phyloP scores from a whole-genome alignment of 2,329 filamentous ascomycete genomes.

The Decorospora gaudefroyi region DNA sequence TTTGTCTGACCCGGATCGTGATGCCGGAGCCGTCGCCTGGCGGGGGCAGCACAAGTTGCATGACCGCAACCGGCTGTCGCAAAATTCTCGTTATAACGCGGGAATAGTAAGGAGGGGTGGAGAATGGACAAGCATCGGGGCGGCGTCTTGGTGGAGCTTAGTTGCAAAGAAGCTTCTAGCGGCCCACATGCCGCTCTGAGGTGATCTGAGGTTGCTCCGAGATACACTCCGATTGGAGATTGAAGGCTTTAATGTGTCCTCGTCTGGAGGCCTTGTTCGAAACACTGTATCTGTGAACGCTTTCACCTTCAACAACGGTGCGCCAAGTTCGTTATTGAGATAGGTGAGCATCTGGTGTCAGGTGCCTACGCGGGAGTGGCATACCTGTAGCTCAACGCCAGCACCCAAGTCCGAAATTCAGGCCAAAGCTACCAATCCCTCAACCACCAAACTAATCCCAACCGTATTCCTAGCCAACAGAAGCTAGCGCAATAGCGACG shows the following conservation, averaged over 20 bases:
- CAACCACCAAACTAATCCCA: conserved; percentile 3
- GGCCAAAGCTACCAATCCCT: conserved; percentile 1
- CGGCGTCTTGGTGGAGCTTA: conserved; percentile 35
- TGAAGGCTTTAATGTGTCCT: conserved; percentile 6
- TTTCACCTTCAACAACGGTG: background rate
- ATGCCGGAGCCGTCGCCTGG: conserved; percentile 16
- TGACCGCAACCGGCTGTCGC: conserved; percentile 24
- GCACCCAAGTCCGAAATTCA: background rate
- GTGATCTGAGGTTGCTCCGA: conserved; percentile 23
- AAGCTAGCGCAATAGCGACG: conserved; percentile 5
- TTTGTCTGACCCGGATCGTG: conserved; percentile 21
- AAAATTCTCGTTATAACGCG: conserved; percentile 17
- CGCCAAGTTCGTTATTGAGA: background rate
- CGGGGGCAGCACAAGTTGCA: conserved; percentile 3
- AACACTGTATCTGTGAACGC: background rate
- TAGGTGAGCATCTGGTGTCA: conserved; percentile 3
- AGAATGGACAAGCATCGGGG: conserved; percentile 27
- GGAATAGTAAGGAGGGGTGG: conserved; percentile 25
- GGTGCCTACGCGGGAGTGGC: conserved; percentile 13
- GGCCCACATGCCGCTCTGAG: conserved; percentile 38
- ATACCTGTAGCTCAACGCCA: conserved; percentile 3
- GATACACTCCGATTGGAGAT: conserved; percentile 7
- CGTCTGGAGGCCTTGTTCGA: background rate
- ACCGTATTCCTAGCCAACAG: conserved; percentile 1
- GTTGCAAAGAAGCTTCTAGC: conserved; percentile 40